phyloP scores from a whole-genome alignment of 2,329 filamentous ascomycete species.

The Emmonsiellopsis sp. region DNA sequence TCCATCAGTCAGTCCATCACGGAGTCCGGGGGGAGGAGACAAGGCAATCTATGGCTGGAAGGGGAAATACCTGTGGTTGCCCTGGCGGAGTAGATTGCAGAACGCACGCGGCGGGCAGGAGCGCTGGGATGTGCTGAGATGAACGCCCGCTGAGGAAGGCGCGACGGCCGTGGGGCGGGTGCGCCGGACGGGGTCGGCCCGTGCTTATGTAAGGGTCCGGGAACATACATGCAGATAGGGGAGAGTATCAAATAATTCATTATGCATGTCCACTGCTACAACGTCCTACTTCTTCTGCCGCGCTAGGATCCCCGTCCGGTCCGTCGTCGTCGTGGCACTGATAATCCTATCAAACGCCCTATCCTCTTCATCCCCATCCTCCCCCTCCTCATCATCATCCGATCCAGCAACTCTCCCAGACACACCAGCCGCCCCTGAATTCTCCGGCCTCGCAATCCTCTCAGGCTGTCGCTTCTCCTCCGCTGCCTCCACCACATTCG shows the following conservation, averaged over 20 bases:
- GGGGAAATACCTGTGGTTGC: not conserved
- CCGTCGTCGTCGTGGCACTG: constrained; percentile 79
- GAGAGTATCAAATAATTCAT: too few relatives aligned
- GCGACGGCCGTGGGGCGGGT: too few relatives aligned
- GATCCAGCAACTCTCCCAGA: constrained; percentile 17
- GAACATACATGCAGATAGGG: too few relatives aligned
- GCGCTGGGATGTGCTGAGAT: too few relatives aligned
- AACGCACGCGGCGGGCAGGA: too few relatives aligned
- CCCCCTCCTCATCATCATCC: constrained; percentile 34
- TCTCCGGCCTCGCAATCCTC: constrained; percentile 52
- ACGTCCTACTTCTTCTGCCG: constrained; percentile 41
- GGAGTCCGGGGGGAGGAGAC: not conserved
- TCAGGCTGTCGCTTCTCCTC: constrained; percentile 49
- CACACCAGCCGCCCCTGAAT: constrained; percentile 12
- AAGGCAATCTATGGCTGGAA: not conserved
- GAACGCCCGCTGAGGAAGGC: too few relatives aligned
- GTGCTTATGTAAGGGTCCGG: too few relatives aligned
- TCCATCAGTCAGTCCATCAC: constrained; percentile 9
- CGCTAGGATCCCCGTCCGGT: constrained; percentile 63
- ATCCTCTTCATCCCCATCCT: constrained; percentile 52
- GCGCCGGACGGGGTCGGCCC: too few relatives aligned
- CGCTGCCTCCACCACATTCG: constrained; percentile 25
- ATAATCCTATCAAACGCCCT: constrained; percentile 91
- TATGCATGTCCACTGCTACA: not conserved
- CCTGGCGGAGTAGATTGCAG: too few relatives aligned